phyloP scores from a whole-genome alignment of 257 asterid genomes.

The Rubia yunnanensis region DNA sequence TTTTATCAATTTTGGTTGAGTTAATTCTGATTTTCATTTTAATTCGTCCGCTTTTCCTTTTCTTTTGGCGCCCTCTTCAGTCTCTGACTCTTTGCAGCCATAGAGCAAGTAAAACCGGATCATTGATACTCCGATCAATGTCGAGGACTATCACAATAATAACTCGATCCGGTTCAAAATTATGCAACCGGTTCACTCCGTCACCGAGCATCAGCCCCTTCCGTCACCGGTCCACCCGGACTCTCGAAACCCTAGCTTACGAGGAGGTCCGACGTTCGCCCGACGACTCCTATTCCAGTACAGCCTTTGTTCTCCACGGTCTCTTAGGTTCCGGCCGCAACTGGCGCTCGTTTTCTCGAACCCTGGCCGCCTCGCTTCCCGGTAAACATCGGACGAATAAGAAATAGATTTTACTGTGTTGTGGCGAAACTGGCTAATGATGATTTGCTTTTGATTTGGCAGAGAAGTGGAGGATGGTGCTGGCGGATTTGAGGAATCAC shows the following conservation, averaged over 20 bases:
- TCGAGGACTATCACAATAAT: conserved; percentile 20
- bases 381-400: conserved; percentile 7
- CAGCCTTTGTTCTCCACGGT: conserved; percentile 87
- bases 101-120: not conserved
- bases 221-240: conserved; percentile 29
- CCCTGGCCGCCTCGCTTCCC: conserved; percentile 53
- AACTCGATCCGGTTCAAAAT: conserved; percentile 26
- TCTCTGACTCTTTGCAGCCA: not conserved
- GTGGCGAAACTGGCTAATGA: not conserved
- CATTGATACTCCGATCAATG: conserved; percentile 17
- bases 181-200: conserved; percentile 29
- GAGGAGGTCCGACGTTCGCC: conserved; percentile 56
- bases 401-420: not conserved
- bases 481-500: conserved; percentile 86
- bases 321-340: conserved; percentile 89
- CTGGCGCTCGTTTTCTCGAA: conserved; percentile 89
- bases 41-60: not conserved
- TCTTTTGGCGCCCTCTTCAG: not conserved
- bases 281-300: conserved; percentile 40
- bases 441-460: conserved; percentile 9
- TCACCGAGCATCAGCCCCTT: conserved; percentile 18
- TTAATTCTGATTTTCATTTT: not conserved
- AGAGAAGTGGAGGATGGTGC: conserved; percentile 70
- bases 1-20: no score
- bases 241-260: conserved; percentile 59